Base-by-base conservation (phyloP, 192 early-diverging fungal genomes). In the Physocladia obscura region DNA sequence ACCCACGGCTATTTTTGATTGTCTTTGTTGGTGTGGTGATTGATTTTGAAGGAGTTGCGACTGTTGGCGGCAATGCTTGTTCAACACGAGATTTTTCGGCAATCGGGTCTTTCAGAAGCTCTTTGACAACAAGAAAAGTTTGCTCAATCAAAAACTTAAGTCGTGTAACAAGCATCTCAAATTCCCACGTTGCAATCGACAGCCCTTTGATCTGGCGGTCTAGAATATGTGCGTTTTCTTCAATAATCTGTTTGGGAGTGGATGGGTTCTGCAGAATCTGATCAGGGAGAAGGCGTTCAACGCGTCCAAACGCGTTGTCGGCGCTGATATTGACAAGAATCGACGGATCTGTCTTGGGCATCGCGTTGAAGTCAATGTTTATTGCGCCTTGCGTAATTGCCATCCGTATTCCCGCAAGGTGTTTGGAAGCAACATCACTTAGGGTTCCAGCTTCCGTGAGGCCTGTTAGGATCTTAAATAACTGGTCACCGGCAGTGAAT, bases 91-190 rank as follows among this genome's bases (percentile, higher is more conserved):
- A n/a, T n/a, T n/a, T n/a, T n/a, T n/a, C n/a, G 15, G 8, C 27
- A 44, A 44, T 44, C 11, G 8, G 11, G 19, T 8, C 11, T 8
- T 27, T n/a, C 24, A 30, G 6, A 54, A n/a, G 8, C 6, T 24
- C 31, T 11, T 31, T n/a, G 30, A 57, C 1, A 32, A 35, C 31
- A 34, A 35, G 21, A 34, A 57, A 57, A 6, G 27, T 5, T 13
- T 57, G 56, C 30, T 57, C 27, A 21, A 57, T 57, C 56, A 57
- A 57, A 21, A 57, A 57, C 8, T 34, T 24, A 27, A 57, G 11
- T 17, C 56, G 21, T 11, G 24, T 31, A 19, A 31, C 11, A 15
- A 57, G 29, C 24, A 57, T n/a, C 8, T 57, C 56, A 21, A 57
- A 57, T 32, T 57, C 56, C n/a, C n/a, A 57, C 0, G 22, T 27